Percentiles rank a stretch among this genome's conserved stretches.
phyloP scores from a whole-genome alignment of 129 eudicot species.

The Tanacetum coccineum region DNA sequence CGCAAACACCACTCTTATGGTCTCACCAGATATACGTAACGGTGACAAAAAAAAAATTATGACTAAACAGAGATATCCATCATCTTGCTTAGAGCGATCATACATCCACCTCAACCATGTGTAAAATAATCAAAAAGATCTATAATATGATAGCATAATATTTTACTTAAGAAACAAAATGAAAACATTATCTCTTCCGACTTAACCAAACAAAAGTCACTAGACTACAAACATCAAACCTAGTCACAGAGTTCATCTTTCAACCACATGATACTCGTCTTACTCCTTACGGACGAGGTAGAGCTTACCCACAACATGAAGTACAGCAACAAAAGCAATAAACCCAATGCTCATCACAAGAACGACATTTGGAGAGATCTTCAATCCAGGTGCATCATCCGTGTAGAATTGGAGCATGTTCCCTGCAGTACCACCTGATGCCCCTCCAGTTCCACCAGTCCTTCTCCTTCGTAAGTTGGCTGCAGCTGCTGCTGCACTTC shows the following conservation, averaged over 20 bases:
- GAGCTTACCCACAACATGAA: constrained; percentile 55
- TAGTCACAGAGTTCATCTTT: constrained; percentile 14
- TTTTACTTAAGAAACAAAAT: background rate
- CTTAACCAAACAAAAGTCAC: constrained; percentile 22
- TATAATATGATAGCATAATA: background rate
- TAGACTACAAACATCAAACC: constrained; percentile 19
- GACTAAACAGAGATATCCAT: background rate
- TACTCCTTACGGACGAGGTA: constrained; percentile 43
- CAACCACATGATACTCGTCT: constrained; percentile 10
- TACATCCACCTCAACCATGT: background rate
- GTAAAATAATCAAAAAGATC: background rate
- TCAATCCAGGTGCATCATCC: constrained; percentile 58
- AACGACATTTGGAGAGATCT: constrained; percentile 54
- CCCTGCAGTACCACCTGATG: constrained; percentile 41
- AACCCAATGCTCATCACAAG: constrained; percentile 61
- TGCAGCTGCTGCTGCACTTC: constrained; percentile 38
- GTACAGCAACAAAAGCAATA: constrained; percentile 52
- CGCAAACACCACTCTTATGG: too few relatives aligned
- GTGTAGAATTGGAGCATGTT: constrained; percentile 59
- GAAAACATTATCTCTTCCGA: constrained; percentile 4
- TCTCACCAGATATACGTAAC: too few relatives aligned
- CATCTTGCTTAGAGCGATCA: background rate
- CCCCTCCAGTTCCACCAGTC: constrained; percentile 37
- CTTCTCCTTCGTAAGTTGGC: constrained; percentile 39
- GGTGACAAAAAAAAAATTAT: too few relatives aligned